phyloP scores from a whole-genome alignment of 2,329 filamentous ascomycete species.

The Epichloe gansuensis region DNA sequence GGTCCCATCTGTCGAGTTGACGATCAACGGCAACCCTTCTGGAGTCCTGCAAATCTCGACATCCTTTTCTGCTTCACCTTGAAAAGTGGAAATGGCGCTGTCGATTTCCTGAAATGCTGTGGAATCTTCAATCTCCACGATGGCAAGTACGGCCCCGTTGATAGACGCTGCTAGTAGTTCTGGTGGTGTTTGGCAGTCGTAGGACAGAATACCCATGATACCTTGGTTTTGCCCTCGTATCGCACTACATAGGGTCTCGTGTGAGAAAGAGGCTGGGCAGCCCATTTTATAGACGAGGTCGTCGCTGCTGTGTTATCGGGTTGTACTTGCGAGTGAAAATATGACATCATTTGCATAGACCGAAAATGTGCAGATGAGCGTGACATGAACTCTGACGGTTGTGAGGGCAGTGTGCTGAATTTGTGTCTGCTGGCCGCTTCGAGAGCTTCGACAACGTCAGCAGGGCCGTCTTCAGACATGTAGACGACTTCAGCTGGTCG shows the following conservation, averaged over 20 bases:
- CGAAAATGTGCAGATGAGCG: slow-evolving; percentile 54
- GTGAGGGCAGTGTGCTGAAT: slow-evolving; percentile 46
- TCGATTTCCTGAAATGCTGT: slow-evolving; percentile 32
- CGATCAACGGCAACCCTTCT: slow-evolving; percentile 51
- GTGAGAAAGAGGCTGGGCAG: slow-evolving; percentile 40
- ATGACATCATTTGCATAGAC: slow-evolving; percentile 68
- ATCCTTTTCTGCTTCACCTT: slow-evolving; percentile 1
- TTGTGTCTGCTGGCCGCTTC: slow-evolving; percentile 29
- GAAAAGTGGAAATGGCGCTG: background rate
- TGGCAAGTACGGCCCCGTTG: slow-evolving; percentile 57
- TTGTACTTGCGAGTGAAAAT: slow-evolving; percentile 47
- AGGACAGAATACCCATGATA: slow-evolving; percentile 54
- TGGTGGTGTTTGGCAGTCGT: slow-evolving; percentile 50
- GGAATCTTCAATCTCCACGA: slow-evolving; percentile 47
- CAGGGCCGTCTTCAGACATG: slow-evolving; percentile 52
- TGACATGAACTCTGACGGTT: slow-evolving; percentile 40
- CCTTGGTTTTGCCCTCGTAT: slow-evolving; percentile 41
- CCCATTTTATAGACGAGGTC: slow-evolving; percentile 29
- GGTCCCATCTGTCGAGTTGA: slow-evolving; percentile 37
- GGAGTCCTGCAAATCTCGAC: slow-evolving; percentile 16
- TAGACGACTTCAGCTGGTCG: slow-evolving; percentile 53
- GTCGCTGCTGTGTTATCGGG: background rate
- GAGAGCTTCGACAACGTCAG: slow-evolving; percentile 43
- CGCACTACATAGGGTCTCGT: slow-evolving; percentile 48
- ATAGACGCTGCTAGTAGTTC: slow-evolving; percentile 51